Evolutionary conservation across 768 basidiomycete genomes (phyloP), one percentile per base, ranked within the genome.

Genomic region (Agrocybe pediades): DNA sequence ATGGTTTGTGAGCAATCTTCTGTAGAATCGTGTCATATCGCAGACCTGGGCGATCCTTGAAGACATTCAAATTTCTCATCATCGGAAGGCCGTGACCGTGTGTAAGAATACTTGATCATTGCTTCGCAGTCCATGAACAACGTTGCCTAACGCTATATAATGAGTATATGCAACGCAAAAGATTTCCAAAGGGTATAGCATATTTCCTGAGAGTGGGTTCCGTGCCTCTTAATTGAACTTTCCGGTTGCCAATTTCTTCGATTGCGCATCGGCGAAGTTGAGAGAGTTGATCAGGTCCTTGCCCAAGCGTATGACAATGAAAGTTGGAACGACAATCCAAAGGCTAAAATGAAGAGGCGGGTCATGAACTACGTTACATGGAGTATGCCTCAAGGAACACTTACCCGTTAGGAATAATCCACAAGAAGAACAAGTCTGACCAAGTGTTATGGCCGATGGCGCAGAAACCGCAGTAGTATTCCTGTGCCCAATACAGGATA

Each of bases 381-480:
- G 23, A 19, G 9, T 23, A 27, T 17, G n/a, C 16, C 11, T 13
- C 16, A 3, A 25, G 25, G 23, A 60, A 19, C 6, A 45, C 86
- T 46, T 60, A 90, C 90, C 88, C 90, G 58, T 93, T 93, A 0
- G 92, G 90, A 41, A 92, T 64, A 51, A 92, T 74, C 83, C 85
- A 95, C 48, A 82, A 80, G 17, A 83, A 44, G 23, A 89, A 17
- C 40, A 89, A 67, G 26, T 78, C 75, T 41, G 62, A 57, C 20
- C 72, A 51, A 9, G 74, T 61, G 62, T 95, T 95, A 64, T 96
- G 94, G 8, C 91, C 91, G 24, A 86, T 73, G 9, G 82, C 74
- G 62, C 91, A 93, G 46, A 75, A 84, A 2, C 79, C 77, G 66
- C 90, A 92, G 63, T 76, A 92, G 68, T 87, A 88, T 68, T 95